Conservation (phyloP, 2,329 filamentous ascomycete genomes). For the Xylaria sp. region DNA sequence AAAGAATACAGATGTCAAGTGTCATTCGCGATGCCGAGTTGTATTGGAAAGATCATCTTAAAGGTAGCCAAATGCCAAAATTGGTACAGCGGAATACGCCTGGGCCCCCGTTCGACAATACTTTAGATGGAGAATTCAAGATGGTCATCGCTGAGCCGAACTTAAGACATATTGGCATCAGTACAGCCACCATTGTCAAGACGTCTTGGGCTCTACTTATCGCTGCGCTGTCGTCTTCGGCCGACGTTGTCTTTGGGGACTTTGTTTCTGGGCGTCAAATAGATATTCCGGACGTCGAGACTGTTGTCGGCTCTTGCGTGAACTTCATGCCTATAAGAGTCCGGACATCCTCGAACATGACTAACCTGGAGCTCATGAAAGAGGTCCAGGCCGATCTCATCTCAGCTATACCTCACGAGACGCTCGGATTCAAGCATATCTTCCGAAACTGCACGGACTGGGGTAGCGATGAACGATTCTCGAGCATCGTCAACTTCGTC, state of each 20-base stretch:
- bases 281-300: conserved; percentile 10
- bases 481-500: conserved; percentile 18
- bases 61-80: conserved; percentile 18
- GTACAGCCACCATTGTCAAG: conserved; percentile 17
- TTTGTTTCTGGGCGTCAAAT: conserved; percentile 17
- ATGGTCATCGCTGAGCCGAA: conserved; percentile 10
- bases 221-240: conserved; percentile 8
- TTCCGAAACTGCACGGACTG: conserved; percentile 11
- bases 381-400: conserved; percentile 12
- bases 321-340: conserved; percentile 17
- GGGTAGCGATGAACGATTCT: conserved; percentile 8
- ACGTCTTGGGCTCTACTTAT: conserved; percentile 12
- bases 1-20: conserved; percentile 5
- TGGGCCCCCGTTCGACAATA: conserved; percentile 11
- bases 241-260: conserved; percentile 10
- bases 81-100: conserved; percentile 3
- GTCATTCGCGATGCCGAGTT: conserved; percentile 12
- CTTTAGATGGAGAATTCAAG: conserved; percentile 7
- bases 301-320: conserved; percentile 13
- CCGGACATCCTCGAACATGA: conserved; percentile 10
- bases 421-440: conserved; percentile 17
- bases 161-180: conserved; percentile 8
- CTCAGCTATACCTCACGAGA: conserved; percentile 18
- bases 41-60: conserved; percentile 13
- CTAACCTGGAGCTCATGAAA: conserved; percentile 11